Conservation (phyloP, 2,329 filamentous ascomycete species). For the Beauveria bassiana region DNA sequence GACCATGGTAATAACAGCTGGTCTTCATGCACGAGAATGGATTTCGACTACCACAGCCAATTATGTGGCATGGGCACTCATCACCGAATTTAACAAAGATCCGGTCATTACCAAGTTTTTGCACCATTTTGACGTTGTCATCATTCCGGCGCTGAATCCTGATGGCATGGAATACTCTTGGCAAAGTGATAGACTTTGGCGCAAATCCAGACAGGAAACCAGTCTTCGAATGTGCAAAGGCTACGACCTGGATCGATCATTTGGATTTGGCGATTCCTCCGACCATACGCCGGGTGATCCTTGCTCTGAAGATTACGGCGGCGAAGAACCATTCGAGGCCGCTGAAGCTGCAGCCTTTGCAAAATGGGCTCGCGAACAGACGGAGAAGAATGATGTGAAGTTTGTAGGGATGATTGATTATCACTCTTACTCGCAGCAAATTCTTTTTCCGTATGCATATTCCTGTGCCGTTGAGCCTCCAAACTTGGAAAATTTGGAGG, state of each 20-base stretch:
- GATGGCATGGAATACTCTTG: slow-evolving; percentile 94
- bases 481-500: slow-evolving; percentile 83
- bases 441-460: slow-evolving; percentile 87
- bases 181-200: slow-evolving; percentile 86
- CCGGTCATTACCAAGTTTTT: slow-evolving; percentile 67
- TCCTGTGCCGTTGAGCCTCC: slow-evolving; percentile 72
- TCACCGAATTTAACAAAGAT: slow-evolving; percentile 72
- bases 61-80: slow-evolving; percentile 82
- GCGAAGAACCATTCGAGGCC: slow-evolving; percentile 74
- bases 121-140: slow-evolving; percentile 76
- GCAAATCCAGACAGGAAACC: slow-evolving; percentile 85
- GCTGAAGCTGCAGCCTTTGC: slow-evolving; percentile 69
- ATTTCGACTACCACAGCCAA: slow-evolving; percentile 87
- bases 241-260: slow-evolving; percentile 81
- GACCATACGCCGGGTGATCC: slow-evolving; percentile 61
- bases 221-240: slow-evolving; percentile 76
- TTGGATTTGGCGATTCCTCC: slow-evolving; percentile 77
- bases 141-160: slow-evolving; percentile 83
- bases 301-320: slow-evolving; percentile 86
- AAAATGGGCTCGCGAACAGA: slow-evolving; percentile 77
- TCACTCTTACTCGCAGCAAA: slow-evolving; percentile 91
- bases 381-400: slow-evolving; percentile 57
- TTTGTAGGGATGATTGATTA: slow-evolving; percentile 86
- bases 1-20: slow-evolving; percentile 75
- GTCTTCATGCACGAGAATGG: slow-evolving; percentile 93